Evolutionary conservation across 371 early-diverging fungal species (phyloP).

Genomic region (Apophysomyces sp.): DNA sequence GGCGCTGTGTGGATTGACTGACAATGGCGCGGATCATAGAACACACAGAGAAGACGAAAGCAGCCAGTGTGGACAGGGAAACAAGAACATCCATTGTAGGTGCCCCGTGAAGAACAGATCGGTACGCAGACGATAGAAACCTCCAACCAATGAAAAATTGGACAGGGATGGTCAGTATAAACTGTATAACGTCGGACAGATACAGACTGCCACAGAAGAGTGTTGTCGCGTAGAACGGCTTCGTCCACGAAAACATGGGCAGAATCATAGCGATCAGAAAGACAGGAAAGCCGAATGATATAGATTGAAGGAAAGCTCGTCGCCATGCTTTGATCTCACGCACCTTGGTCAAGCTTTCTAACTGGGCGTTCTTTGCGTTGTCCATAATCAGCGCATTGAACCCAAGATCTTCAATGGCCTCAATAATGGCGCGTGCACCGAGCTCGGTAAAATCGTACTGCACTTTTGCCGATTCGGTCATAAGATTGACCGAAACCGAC

Average conservation of each 20-base stretch:
- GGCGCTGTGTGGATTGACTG: slow-evolving; percentile 45
- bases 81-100: slow-evolving; percentile 98
- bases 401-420: slow-evolving; percentile 78
- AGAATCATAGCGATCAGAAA: slow-evolving; percentile 84
- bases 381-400: slow-evolving; percentile 81
- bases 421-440: slow-evolving; percentile 81
- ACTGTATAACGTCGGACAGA: slow-evolving; percentile 55
- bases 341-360: slow-evolving; percentile 88
- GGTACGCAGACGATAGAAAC: slow-evolving; percentile 79
- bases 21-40: slow-evolving; percentile 56
- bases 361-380: slow-evolving; percentile 63
- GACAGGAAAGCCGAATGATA: slow-evolving; percentile 80
- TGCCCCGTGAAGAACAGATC: slow-evolving; percentile 74
- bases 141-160: slow-evolving; percentile 86
- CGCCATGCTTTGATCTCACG: slow-evolving; percentile 87
- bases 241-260: slow-evolving; percentile 61
- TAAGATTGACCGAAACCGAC: slow-evolving; percentile 70
- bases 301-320: slow-evolving; percentile 55
- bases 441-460: slow-evolving; percentile 60
- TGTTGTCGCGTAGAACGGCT: slow-evolving; percentile 19
- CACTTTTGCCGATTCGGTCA: slow-evolving; percentile 71
- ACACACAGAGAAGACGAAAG: slow-evolving; percentile 74
- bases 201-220: slow-evolving; percentile 60
- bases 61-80: slow-evolving; percentile 80
- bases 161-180: slow-evolving; percentile 81